Evolutionary conservation across 1,139 yeast genomes (phyloP), one percentile per base, ranked within the genome.

Genomic region (Kodamaea sp.): DNA sequence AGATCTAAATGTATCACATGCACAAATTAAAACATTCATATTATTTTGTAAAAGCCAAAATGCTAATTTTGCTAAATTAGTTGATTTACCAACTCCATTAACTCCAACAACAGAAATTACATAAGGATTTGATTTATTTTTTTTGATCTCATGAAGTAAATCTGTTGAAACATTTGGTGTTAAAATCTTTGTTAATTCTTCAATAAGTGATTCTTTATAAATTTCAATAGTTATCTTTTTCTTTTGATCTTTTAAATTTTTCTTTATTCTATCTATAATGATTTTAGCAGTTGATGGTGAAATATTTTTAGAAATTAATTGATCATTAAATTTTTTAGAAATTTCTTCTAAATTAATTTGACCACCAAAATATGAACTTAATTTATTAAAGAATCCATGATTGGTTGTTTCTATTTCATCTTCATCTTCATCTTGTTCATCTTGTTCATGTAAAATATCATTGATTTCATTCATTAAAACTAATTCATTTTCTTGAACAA

Each of bases 41-140:
- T 90, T 81, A 60, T 92, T 92, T 58, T 90, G 97, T 42, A 92
- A 65, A 38, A 92, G 72, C 98, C 98, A 92, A 58, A 87, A 94
- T 1, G 96, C 98, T 41, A 92, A 68, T 62, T 90, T 92, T 29
- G 97, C 95, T 45, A 92, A 70, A 55, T 89, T 94, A 3, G 98
- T 94, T 0, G 97, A 90, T 61, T 94, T 92, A 24, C 98, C 98
- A 27, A 92, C 98, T 33, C 98, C 98, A 58, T 92, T 92, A 23
- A 92, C 98, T 27, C 98, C 98, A 26, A 92, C 98, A 12, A 92
- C 94, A 0, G 97, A 89, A 42, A 92, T 88, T 10, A 92, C 97
- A 52, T 88, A 92, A 1, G 98, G 97, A 9, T 61, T 57, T 2
- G 29, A 23, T n/a, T 57, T 57, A 27, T 70, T 63, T 32, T 66